These are phyloP conservation scores for Xylaria polymorpha DNA, from an alignment of 2,329 filamentous ascomycete species.

Conservation along the genomic window DNA sequence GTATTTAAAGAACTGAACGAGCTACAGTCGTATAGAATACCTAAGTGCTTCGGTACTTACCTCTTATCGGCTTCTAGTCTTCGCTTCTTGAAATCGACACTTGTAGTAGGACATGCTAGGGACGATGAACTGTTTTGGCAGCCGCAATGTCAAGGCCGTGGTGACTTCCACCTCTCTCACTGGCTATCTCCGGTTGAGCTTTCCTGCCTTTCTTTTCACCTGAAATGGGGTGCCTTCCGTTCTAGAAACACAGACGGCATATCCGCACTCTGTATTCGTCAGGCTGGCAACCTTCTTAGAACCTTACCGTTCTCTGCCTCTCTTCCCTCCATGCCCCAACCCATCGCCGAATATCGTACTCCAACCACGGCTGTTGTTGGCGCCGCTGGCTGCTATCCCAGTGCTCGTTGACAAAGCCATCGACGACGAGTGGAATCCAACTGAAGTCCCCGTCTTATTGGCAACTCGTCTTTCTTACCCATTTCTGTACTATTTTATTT, in stretches of 20 bases:
- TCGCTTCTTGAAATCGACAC: background rate
- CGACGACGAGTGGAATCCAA: slow-evolving; percentile 35
- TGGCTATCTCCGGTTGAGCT: background rate
- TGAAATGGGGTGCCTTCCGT: slow-evolving; percentile 23
- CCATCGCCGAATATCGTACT: slow-evolving; percentile 34
- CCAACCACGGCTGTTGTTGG: slow-evolving; percentile 32
- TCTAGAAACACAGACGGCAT: slow-evolving; percentile 1
- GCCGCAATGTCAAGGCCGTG: slow-evolving; percentile 7
- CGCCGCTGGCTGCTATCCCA: slow-evolving; percentile 34
- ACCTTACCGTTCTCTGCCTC: slow-evolving; percentile 15
- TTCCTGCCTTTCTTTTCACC: slow-evolving; percentile 20
- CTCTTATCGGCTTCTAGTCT: background rate
- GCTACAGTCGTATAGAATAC: background rate
- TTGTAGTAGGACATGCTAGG: background rate
- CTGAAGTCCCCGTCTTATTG: slow-evolving; percentile 27
- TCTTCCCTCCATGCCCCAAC: slow-evolving; percentile 17
- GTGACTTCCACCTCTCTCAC: background rate
- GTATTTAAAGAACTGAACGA: background rate
- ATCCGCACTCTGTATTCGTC: slow-evolving; percentile 16
- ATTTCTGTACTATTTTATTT: slow-evolving; percentile 46
- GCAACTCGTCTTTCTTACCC: slow-evolving; percentile 41
- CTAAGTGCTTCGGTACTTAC: too few species aligned
- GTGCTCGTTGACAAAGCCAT: slow-evolving; percentile 35
- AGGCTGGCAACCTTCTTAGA: background rate
- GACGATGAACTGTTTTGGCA: background rate